Conservation (phyloP, 2,329 filamentous ascomycete genomes). For the Ophiostoma populinum region DNA sequence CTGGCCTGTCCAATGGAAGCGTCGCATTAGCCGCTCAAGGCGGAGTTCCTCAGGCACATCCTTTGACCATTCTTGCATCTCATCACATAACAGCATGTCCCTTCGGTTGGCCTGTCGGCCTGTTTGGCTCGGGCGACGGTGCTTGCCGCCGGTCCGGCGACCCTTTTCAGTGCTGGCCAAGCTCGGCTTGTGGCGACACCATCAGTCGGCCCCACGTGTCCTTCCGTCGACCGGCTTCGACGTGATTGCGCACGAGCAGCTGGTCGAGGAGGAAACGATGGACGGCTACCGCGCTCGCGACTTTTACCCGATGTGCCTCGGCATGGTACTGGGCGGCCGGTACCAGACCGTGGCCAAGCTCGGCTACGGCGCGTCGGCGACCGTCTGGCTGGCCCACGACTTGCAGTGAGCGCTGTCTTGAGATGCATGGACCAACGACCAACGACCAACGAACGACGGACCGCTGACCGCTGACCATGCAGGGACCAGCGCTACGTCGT, state of each 20-base stretch:
- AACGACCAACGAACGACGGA: not conserved
- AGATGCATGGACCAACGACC: no score
- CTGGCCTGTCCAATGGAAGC: no score
- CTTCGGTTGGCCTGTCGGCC: no score
- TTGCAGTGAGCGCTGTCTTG: not conserved
- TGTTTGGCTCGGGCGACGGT: no score
- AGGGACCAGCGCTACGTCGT: not conserved
- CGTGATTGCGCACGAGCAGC: not conserved
- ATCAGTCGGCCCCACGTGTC: not conserved
- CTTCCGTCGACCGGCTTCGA: not conserved
- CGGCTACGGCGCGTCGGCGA: not conserved
- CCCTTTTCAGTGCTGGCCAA: no score
- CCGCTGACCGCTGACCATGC: no score
- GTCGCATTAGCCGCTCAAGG: no score
- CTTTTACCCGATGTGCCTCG: slow-evolving; percentile 1
- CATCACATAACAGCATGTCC: no score
- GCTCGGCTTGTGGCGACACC: no score
- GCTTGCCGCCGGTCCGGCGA: no score
- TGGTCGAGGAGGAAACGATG: not conserved
- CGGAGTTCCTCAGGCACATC: no score
- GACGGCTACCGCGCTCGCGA: not conserved
- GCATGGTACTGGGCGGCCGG: not conserved
- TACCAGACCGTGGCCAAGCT: slow-evolving; percentile 3
- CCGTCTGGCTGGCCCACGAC: slow-evolving; percentile 1
- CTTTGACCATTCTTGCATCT: no score